A percentile compares a stretch with the other conserved stretches of the same genome.
phyloP scores from a whole-genome alignment of 2,329 filamentous ascomycete genomes.

The Elsinoe batatas region DNA sequence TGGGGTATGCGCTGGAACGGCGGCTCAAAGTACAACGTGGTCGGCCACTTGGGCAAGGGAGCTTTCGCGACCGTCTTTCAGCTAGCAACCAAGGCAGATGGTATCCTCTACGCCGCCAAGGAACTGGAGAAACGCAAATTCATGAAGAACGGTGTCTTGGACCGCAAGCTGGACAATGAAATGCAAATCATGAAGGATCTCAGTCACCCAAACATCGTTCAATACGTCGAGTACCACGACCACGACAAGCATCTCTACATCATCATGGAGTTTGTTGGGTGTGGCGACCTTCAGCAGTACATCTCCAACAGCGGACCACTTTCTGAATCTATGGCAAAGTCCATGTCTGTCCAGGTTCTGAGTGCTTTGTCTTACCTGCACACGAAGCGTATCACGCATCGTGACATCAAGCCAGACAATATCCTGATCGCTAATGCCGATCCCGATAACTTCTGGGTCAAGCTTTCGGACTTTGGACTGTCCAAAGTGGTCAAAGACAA shows the following conservation, averaged over 20 bases:
- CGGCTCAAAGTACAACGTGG: conserved; percentile 72
- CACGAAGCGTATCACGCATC: conserved; percentile 79
- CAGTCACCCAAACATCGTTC: conserved; percentile 79
- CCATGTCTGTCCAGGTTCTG: conserved; percentile 66
- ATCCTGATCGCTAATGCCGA: conserved; percentile 68
- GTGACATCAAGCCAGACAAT: conserved; percentile 98
- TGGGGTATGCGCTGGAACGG: conserved; percentile 71
- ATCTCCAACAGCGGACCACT: conserved; percentile 54
- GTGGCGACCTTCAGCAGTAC: conserved; percentile 71
- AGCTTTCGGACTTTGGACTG: conserved; percentile 90
- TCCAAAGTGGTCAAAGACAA: conserved; percentile 82
- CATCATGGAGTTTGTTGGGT: conserved; percentile 87
- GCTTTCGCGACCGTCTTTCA: conserved; percentile 93
- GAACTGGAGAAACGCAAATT: conserved; percentile 89
- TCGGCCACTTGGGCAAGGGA: conserved; percentile 75
- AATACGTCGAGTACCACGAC: conserved; percentile 82
- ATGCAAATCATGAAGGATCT: conserved; percentile 90
- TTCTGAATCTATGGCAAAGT: conserved; percentile 57
- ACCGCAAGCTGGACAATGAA: conserved; percentile 91
- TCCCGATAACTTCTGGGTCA: conserved; percentile 60
- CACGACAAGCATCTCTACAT: conserved; percentile 76
- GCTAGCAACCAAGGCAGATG: conserved; percentile 75
- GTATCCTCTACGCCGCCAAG: conserved; percentile 78
- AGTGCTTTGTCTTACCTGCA: conserved; percentile 81
- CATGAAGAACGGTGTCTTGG: conserved; percentile 81